A percentile compares a stretch with the other conserved stretches of the same genome.
phyloP scores from a whole-genome alignment of 768 basidiomycete genomes.

The Holtermanniella nyarrowii region DNA sequence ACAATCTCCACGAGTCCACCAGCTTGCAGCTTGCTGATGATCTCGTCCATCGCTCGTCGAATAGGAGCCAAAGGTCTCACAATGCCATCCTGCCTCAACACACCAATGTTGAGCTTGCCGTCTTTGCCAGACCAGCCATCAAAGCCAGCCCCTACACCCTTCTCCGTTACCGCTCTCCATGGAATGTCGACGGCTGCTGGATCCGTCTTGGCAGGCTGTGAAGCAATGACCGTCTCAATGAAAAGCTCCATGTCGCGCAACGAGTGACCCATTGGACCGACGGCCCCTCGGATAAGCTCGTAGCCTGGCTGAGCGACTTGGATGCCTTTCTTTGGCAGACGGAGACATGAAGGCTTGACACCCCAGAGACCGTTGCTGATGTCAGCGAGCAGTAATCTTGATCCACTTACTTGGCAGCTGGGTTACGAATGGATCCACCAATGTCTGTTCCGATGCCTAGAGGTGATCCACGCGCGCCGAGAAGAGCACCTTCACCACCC shows the following conservation, averaged over 20 bases:
- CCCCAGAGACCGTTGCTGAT: slow-evolving; percentile 14
- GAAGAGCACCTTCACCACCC: slow-evolving; percentile 15
- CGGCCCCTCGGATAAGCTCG: slow-evolving; percentile 10
- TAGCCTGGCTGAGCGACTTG: slow-evolving; percentile 7
- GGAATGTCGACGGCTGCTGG: slow-evolving; percentile 9
- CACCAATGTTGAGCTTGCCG: slow-evolving; percentile 1
- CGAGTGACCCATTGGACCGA: slow-evolving; percentile 16
- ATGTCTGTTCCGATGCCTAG: slow-evolving; percentile 1
- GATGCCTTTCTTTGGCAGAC: slow-evolving; percentile 14
- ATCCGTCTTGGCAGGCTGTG: slow-evolving; percentile 13
- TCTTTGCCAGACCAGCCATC: not conserved
- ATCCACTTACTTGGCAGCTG: slow-evolving; percentile 3
- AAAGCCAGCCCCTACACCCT: not conserved
- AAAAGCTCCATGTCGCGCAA: slow-evolving; percentile 16
- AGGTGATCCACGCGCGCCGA: slow-evolving; percentile 1
- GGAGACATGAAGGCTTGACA: slow-evolving; percentile 14
- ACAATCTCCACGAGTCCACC: not conserved
- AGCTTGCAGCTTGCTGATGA: not conserved
- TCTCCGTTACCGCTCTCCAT: slow-evolving; percentile 6
- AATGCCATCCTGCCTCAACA: not conserved
- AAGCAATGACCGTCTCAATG: slow-evolving; percentile 5
- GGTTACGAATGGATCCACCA: slow-evolving; percentile 18
- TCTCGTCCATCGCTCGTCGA: not conserved
- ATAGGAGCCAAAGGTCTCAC: not conserved
- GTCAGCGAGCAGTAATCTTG: not conserved